phyloP scores from a whole-genome alignment of 441 rosid genomes.

The Arabidopsis lyrata region DNA sequence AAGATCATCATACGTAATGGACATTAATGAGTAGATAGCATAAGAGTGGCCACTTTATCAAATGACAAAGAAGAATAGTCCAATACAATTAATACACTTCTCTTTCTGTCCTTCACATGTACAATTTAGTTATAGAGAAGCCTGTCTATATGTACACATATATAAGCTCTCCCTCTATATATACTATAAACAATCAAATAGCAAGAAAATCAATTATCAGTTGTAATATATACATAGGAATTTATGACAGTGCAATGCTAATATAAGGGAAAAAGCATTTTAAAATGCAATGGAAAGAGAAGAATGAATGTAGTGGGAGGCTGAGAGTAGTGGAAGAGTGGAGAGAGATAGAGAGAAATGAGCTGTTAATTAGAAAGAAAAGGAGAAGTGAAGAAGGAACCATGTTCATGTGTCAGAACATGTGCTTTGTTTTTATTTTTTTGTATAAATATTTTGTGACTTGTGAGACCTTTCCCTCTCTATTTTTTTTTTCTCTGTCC shows the following conservation, averaged over 20 bases:
- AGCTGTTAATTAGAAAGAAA: conserved; percentile 57
- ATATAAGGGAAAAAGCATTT: conserved; percentile 21
- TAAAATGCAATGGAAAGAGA: conserved; percentile 23
- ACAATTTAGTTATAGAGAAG: conserved; percentile 25
- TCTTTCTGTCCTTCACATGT: conserved; percentile 46
- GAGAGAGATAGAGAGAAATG: conserved; percentile 50
- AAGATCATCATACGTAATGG: conserved; percentile 18
- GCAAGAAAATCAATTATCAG: conserved; percentile 34
- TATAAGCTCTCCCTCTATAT: background rate
- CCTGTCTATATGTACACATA: conserved; percentile 3
- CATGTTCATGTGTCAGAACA: conserved; percentile 60
- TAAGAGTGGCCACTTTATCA: conserved; percentile 34
- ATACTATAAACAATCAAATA: conserved; percentile 27
- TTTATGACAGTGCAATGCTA: conserved; percentile 28
- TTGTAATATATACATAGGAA: conserved; percentile 4
- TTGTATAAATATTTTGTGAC: conserved; percentile 37
- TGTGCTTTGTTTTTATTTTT: conserved; percentile 65
- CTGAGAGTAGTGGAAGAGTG: conserved; percentile 46
- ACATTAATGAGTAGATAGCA: conserved; percentile 23
- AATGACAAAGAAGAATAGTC: conserved; percentile 39
- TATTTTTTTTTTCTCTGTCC: conserved; percentile 72
- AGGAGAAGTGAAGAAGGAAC: conserved; percentile 45
- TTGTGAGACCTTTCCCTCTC: conserved; percentile 41
- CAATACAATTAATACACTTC: conserved; percentile 36
- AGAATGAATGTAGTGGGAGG: conserved; percentile 35